Conservation (phyloP, 164 flowering plant species). For the Stephania japonica region DNA sequence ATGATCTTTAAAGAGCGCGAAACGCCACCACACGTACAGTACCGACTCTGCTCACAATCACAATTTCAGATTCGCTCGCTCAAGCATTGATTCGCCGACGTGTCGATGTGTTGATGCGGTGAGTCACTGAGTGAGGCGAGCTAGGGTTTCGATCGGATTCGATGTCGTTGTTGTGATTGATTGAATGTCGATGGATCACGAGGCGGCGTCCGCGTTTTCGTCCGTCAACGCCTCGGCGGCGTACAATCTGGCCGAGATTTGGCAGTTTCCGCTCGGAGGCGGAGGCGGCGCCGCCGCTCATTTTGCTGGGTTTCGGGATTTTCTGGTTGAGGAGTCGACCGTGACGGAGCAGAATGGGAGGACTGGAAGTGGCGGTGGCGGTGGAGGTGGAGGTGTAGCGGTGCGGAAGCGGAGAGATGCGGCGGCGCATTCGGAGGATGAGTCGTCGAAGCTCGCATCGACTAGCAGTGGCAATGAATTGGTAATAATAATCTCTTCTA, state of each 20-base stretch:
- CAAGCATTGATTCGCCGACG: no score
- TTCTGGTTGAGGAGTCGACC: slow-evolving; percentile 53
- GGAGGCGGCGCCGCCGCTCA: slow-evolving; percentile 28
- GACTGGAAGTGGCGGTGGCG: no score
- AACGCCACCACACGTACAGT: neutral
- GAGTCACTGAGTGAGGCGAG: neutral
- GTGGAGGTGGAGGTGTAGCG: slow-evolving; percentile 19
- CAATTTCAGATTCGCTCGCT: neutral
- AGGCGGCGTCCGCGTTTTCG: slow-evolving; percentile 51
- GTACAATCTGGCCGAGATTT: slow-evolving; percentile 60
- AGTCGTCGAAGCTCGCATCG: slow-evolving; percentile 43
- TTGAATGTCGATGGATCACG: slow-evolving; percentile 16
- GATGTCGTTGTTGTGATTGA: neutral
- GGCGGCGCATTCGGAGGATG: slow-evolving; percentile 41
- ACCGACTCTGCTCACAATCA: neutral
- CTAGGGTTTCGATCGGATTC: neutral
- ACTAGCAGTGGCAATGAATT: slow-evolving; percentile 42
- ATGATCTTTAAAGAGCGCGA: neutral
- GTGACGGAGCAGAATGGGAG: slow-evolving; percentile 58
- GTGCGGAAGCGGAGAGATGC: slow-evolving; percentile 35
- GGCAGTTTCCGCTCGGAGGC: slow-evolving; percentile 41
- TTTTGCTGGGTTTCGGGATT: slow-evolving; percentile 36
- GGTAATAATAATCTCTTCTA: slow-evolving; percentile 19
- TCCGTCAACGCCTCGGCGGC: slow-evolving; percentile 51
- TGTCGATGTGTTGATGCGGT: no score